Percentiles rank a stretch among this genome's conserved stretches.
phyloP scores from a whole-genome alignment of 257 asterid genomes.

The Nicotiana paniculata region DNA sequence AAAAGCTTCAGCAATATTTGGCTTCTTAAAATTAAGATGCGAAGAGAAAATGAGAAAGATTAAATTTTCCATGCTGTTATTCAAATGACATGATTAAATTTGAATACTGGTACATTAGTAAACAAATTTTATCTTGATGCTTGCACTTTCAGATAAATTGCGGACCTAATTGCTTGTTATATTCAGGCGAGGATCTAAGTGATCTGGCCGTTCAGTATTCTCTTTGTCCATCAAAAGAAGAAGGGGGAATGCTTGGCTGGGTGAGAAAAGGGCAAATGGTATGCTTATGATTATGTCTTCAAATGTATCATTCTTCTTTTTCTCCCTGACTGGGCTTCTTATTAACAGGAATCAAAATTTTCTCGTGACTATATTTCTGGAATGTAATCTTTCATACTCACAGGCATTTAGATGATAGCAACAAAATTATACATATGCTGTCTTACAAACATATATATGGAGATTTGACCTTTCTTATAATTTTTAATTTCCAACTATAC shows the following conservation, averaged over 20 bases:
- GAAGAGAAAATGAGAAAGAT: not conserved
- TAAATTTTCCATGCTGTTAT: not conserved
- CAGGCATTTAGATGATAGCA: not conserved
- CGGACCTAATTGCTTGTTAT: constrained; percentile 24
- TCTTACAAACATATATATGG: not conserved
- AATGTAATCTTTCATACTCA: not conserved
- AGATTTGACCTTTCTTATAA: not conserved
- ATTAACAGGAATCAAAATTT: not conserved
- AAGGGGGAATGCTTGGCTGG: constrained; percentile 99
- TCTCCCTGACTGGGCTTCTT: not conserved
- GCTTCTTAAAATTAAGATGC: not conserved
- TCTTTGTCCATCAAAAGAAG: constrained; percentile 87
- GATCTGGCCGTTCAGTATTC: constrained; percentile 90
- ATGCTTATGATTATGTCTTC: constrained; percentile 40
- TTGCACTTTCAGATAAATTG: constrained; percentile 4
- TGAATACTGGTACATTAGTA: not conserved
- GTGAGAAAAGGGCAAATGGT: constrained; percentile 98
- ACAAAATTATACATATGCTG: not conserved
- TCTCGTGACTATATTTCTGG: not conserved
- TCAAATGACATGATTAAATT: not conserved
- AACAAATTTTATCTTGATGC: constrained; percentile 4
- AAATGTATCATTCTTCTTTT: constrained; percentile 6
- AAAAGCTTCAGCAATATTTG: not conserved
- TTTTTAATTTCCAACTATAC: not conserved
- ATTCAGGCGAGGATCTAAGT: constrained; percentile 89